phyloP scores from a whole-genome alignment of 2,329 filamentous ascomycete genomes.

The Leptographium procerum region DNA sequence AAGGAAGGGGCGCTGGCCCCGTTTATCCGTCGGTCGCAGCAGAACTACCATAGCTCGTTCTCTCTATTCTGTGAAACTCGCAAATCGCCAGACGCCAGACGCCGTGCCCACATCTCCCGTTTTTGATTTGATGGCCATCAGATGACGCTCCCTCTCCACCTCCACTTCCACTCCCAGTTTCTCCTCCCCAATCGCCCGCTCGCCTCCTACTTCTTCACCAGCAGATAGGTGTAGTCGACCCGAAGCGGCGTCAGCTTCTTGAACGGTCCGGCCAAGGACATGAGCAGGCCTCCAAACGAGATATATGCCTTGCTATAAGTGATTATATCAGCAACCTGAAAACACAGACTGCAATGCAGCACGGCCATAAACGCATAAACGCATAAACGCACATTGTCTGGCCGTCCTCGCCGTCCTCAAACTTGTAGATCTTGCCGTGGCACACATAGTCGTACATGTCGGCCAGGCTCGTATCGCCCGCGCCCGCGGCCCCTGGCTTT shows the following conservation, averaged over 20 bases:
- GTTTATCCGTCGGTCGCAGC: background rate
- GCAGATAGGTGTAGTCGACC: constrained; percentile 87
- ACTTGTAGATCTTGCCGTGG: constrained; percentile 80
- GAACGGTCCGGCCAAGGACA: constrained; percentile 86
- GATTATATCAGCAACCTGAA: constrained; percentile 1
- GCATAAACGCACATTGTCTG: constrained; percentile 72
- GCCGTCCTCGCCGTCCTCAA: constrained; percentile 67
- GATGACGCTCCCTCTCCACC: background rate
- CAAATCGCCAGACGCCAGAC: background rate
- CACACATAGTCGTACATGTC: constrained; percentile 84
- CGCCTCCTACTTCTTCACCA: constrained; percentile 71
- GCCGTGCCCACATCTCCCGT: background rate
- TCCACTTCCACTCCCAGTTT: too few relatives aligned
- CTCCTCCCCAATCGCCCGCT: background rate
- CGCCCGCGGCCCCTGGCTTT: constrained; percentile 27
- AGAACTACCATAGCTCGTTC: background rate
- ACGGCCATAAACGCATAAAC: background rate
- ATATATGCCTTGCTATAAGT: constrained; percentile 75
- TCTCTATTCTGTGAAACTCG: background rate
- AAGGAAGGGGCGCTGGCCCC: too few relatives aligned
- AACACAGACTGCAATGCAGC: background rate
- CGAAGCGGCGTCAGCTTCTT: constrained; percentile 87
- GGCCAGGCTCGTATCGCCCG: constrained; percentile 48
- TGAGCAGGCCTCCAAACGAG: constrained; percentile 83
- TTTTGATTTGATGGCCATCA: background rate